phyloP scores from a whole-genome alignment of 352 stramenopile genomes.

The Pythium scleroteichum region DNA sequence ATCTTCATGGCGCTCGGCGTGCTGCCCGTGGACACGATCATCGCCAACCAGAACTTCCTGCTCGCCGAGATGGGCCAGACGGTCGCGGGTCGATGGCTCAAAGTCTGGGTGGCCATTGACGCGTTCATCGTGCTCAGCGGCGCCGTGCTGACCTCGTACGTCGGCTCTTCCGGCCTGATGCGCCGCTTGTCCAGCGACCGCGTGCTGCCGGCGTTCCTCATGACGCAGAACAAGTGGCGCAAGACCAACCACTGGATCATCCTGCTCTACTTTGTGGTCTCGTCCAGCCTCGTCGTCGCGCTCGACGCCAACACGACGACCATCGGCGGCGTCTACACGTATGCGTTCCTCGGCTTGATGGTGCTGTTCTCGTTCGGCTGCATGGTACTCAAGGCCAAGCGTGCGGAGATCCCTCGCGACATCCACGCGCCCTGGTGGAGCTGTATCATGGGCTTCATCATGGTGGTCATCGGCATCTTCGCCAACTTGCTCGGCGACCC shows the following conservation, averaged over 20 bases:
- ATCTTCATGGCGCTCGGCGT: constrained; percentile 62
- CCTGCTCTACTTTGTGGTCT: constrained; percentile 47
- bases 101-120: constrained; percentile 54
- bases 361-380: constrained; percentile 89
- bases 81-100: constrained; percentile 31
- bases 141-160: constrained; percentile 71
- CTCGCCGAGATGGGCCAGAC: constrained; percentile 53
- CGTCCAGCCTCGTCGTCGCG: constrained; percentile 45
- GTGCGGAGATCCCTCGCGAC: constrained; percentile 84
- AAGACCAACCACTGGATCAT: constrained; percentile 63
- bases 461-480: constrained; percentile 60
- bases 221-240: constrained; percentile 42
- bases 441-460: constrained; percentile 63
- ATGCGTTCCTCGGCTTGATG: constrained; percentile 91
- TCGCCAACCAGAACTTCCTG: constrained; percentile 44
- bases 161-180: constrained; percentile 68
- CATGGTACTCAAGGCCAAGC: constrained; percentile 91
- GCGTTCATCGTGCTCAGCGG: constrained; percentile 74
- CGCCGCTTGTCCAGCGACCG: constrained; percentile 64
- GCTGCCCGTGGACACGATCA: constrained; percentile 58
- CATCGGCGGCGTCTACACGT: constrained; percentile 89
- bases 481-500: constrained; percentile 67
- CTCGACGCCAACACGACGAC: constrained; percentile 66
- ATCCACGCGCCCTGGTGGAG: constrained; percentile 79
- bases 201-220: constrained; percentile 40